Conservation (phyloP, 176 grass and related monocot genomes). For the Carex littledalei region DNA sequence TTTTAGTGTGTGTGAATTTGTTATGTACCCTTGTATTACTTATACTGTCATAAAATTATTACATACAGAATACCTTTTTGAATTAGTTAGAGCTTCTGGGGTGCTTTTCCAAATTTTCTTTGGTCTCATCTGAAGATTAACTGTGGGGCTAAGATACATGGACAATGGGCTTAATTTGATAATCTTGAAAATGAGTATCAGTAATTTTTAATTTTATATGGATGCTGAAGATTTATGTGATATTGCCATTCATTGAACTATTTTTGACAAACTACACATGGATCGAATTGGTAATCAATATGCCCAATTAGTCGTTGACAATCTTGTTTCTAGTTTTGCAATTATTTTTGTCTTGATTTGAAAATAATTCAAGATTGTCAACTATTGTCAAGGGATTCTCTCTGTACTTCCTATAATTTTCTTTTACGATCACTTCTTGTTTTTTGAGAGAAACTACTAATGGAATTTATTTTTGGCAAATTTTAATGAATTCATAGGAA, state of each 20-base stretch:
- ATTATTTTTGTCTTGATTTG: neutral
- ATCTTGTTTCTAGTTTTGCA: neutral
- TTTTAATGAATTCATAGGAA: conserved; percentile 34
- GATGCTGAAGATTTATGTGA: neutral
- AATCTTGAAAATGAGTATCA: neutral
- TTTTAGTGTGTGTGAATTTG: neutral
- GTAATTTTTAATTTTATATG: neutral
- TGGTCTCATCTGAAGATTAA: neutral
- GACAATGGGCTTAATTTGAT: neutral
- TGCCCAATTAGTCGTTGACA: neutral
- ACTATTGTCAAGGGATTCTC: neutral
- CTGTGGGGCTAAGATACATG: neutral
- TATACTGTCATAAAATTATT: neutral
- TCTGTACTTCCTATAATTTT: neutral
- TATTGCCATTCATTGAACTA: neutral
- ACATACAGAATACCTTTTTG: neutral
- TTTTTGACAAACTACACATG: neutral
- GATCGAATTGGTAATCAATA: neutral
- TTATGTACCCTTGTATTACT: neutral
- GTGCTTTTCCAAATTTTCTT: neutral
- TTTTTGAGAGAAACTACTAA: neutral
- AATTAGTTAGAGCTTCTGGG: neutral
- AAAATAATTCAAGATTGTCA: neutral
- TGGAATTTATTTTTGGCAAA: neutral
- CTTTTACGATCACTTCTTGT: neutral